phyloP scores from a whole-genome alignment of 306 rosid species.

The Clitoria ternatea region DNA sequence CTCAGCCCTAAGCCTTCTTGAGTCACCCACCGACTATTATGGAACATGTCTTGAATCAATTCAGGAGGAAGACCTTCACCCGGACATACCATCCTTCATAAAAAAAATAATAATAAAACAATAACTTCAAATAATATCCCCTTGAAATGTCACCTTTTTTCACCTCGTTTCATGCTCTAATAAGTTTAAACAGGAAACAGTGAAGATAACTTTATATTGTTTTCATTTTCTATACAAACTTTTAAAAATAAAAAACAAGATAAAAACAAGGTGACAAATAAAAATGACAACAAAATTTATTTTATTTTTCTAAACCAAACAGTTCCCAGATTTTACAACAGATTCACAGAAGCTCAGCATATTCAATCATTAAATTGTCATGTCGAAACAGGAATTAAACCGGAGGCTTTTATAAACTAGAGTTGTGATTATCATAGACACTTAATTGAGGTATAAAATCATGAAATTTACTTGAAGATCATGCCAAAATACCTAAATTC shows the following conservation, averaged over 20 bases:
- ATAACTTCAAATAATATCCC: not conserved
- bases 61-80: conserved; percentile 97
- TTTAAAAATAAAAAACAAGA: too few relatives aligned
- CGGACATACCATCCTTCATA: conserved; percentile 85
- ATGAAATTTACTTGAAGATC: conserved; percentile 11
- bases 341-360: not conserved
- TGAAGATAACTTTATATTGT: too few relatives aligned
- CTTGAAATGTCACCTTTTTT: too few relatives aligned
- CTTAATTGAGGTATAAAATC: not conserved
- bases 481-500: conserved; percentile 76
- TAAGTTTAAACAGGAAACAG: too few relatives aligned
- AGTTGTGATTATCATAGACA: not conserved
- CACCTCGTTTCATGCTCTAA: too few relatives aligned
- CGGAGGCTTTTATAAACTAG: not conserved
- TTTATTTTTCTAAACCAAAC: too few relatives aligned
- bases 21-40: conserved; percentile 70
- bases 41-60: conserved; percentile 92
- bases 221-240: too few relatives aligned
- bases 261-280: too few relatives aligned
- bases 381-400: not conserved
- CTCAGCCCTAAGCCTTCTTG: conserved; percentile 91
- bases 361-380: not conserved
- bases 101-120: not conserved
- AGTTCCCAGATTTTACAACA: too few relatives aligned
- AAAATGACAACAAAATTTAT: too few relatives aligned